These are phyloP conservation scores for Fraxinus ornus DNA, from an alignment of 305 asterid species.

Conservation along the genomic window DNA sequence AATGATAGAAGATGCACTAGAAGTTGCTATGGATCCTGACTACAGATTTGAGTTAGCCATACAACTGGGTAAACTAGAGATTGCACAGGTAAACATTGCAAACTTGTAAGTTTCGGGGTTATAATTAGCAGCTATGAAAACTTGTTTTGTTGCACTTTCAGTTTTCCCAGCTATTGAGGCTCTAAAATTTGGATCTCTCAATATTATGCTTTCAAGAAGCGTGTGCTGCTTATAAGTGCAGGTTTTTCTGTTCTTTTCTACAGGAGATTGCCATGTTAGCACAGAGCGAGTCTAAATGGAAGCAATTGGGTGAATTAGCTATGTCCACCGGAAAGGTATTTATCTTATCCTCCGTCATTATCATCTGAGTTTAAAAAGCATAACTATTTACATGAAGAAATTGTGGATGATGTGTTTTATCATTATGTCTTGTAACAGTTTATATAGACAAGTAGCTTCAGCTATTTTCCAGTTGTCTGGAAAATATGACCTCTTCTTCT, in stretches of 20 bases:
- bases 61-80: slow-evolving; percentile 80
- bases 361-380: background rate
- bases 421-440: background rate
- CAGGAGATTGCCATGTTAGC: slow-evolving; percentile 87
- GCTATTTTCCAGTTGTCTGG: background rate
- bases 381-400: background rate
- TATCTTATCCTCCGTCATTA: slow-evolving; percentile 2
- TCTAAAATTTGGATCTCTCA: background rate
- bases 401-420: background rate
- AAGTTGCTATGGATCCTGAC: slow-evolving; percentile 92
- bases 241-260: slow-evolving; percentile 21
- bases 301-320: slow-evolving; percentile 98
- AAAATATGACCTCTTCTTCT: background rate
- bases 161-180: background rate
- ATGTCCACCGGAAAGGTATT: slow-evolving; percentile 81
- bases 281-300: slow-evolving; percentile 91
- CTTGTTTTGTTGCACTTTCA: background rate
- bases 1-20: slow-evolving; percentile 88
- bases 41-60: slow-evolving; percentile 96
- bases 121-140: slow-evolving; percentile 3
- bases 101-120: slow-evolving; percentile 18
- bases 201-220: slow-evolving; percentile 3
- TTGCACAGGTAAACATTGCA: slow-evolving; percentile 66
- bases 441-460: background rate
- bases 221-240: slow-evolving; percentile 18